Base-by-base conservation (phyloP, 768 basidiomycete genomes). In the Lentinula lateritia region DNA sequence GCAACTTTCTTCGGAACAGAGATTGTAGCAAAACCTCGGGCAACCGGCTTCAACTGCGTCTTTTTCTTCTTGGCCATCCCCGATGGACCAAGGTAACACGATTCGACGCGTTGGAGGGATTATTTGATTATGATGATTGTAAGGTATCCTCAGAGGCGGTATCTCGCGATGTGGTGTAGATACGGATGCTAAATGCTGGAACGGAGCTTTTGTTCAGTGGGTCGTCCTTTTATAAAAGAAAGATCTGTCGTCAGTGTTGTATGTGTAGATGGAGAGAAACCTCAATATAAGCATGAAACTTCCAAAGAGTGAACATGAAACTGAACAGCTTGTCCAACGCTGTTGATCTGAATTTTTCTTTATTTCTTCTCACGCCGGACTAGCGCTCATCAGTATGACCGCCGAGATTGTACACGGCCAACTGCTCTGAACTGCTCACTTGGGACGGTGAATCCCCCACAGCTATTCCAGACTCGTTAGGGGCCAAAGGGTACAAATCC, bases 31-130 rank as follows among this genome's bases (percentile, higher is more conserved):
- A 93, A 92, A 15, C 90, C 90, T 60, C 93, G 85, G 45, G 73
- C 82, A 45, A 89, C 78, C 20, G 88, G 84, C 73, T 90, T 92
- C 67, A 89, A 71, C 70, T 91, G 87, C 6, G 86, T 84, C 76
- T 91, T 93, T 81, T 88, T 93, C 78, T 91, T 92, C 79, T 92
- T 93, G 62, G 86, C 78, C 90, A 91, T 91, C 60, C 63, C 66
- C 50, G 63, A 65, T 65, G 65, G 64, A 65, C 68, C 67, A 67
- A 65, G 64, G 55, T 56, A 46, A 34, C 36, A 46, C 36, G 61
- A 20, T 18, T 18, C 38, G 20, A 60, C 59, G 50, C 59, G 59
- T 61, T 15, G 41, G 32, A 6, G 18, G 18, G 28, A 9, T n/a
- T 43, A 18, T 39, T 43, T 12, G 41, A 42, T 56, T 28, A 28